These are phyloP conservation scores for Pyrus pyrifolia DNA, from an alignment of 306 rosid species.

Conservation along the genomic window DNA sequence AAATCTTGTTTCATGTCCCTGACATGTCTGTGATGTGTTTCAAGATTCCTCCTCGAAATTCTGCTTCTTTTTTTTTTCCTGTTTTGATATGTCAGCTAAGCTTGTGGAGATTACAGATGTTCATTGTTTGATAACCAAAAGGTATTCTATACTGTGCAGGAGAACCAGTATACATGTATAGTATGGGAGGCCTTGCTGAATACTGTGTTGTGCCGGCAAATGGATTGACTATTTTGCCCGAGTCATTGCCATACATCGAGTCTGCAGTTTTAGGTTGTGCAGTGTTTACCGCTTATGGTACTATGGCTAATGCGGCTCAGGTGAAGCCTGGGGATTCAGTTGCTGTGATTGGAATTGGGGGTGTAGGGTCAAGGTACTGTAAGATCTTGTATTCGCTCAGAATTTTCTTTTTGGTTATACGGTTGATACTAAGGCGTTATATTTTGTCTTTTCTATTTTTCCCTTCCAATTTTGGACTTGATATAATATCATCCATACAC, in stretches of 20 bases:
- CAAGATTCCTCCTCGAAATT: neutral
- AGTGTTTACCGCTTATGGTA: conserved; percentile 97
- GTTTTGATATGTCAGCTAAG: neutral
- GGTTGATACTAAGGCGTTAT: neutral
- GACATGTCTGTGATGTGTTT: neutral
- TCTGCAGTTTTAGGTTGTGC: conserved; percentile 97
- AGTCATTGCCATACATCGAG: conserved; percentile 70
- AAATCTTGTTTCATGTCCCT: neutral
- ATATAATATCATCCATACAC: neutral
- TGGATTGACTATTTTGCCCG: conserved; percentile 62
- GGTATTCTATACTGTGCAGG: conserved; percentile 38
- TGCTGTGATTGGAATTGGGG: conserved; percentile 92
- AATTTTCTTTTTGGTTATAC: neutral
- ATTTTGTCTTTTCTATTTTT: neutral
- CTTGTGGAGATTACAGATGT: neutral
- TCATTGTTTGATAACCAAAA: conserved; percentile 17
- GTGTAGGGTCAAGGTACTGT: conserved; percentile 87
- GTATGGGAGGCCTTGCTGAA: conserved; percentile 99
- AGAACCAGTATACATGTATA: conserved; percentile 78
- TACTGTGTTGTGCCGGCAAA: conserved; percentile 91
- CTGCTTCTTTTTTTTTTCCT: neutral
- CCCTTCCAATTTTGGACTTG: neutral
- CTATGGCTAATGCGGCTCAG: conserved; percentile 97
- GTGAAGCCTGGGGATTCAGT: conserved; percentile 89
- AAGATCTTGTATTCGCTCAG: neutral